These are phyloP conservation scores for Geopyxis carbonaria DNA, from an alignment of 495 filamentous ascomycete genomes.

Conservation along the genomic window DNA sequence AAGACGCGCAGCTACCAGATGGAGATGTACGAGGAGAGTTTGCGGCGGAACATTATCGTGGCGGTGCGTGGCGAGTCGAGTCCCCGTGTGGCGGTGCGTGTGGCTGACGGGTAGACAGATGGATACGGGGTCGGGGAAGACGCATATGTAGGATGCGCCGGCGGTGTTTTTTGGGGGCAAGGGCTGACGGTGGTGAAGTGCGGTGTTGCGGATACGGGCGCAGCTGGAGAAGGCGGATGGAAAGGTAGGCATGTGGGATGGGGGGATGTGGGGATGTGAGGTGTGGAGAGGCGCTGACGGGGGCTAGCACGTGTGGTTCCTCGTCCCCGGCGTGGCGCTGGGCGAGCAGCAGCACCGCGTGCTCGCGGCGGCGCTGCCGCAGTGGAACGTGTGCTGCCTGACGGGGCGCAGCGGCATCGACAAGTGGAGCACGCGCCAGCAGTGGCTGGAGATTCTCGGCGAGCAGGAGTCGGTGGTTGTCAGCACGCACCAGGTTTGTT, in stretches of 20 bases:
- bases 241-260: conserved; percentile 49
- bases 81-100: neutral
- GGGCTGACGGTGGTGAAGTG: conserved; percentile 33
- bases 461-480: conserved; percentile 10
- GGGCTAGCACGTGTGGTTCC: conserved; percentile 61
- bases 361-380: conserved; percentile 43
- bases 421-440: conserved; percentile 50
- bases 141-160: conserved; percentile 52
- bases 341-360: conserved; percentile 55
- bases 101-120: conserved; percentile 36
- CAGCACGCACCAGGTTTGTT: conserved; percentile 21
- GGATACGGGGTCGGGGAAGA: conserved; percentile 90
- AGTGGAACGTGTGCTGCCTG: conserved; percentile 45
- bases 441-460: conserved; percentile 56
- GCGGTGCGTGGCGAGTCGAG: conserved; percentile 37
- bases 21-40: conserved; percentile 78
- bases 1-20: conserved; percentile 57
- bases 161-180: conserved; percentile 1
- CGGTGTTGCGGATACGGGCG: conserved; percentile 54
- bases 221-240: conserved; percentile 50
- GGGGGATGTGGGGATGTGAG: conserved; percentile 54
- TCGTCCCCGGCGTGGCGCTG: conserved; percentile 61
- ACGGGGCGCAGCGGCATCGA: conserved; percentile 50
- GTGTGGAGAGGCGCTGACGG: conserved; percentile 50
- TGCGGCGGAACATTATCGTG: conserved; percentile 68